These are phyloP conservation scores for Beauveria pseudobassiana DNA, from an alignment of 2,329 filamentous ascomycete genomes.

Conservation along the genomic window DNA sequence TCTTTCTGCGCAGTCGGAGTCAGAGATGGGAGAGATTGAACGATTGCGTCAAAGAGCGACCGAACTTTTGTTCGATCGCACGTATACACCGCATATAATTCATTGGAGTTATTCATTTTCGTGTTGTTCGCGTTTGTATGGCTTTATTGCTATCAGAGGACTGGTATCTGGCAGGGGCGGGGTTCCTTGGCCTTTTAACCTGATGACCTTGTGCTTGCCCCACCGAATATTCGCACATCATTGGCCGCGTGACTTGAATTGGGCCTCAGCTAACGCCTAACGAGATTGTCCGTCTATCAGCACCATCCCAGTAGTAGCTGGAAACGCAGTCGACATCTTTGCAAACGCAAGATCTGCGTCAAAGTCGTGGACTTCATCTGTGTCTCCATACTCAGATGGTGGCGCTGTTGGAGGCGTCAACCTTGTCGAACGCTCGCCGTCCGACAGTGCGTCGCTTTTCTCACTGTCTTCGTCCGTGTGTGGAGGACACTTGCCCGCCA, in stretches of 20 bases:
- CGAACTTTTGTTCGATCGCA: neutral
- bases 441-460: too few relatives aligned
- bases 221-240: neutral
- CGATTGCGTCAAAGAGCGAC: neutral
- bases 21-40: neutral
- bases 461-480: too few relatives aligned
- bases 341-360: too few relatives aligned
- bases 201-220: too few relatives aligned
- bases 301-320: neutral
- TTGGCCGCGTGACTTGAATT: neutral
- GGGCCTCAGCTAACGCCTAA: neutral
- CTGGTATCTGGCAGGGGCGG: neutral
- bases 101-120: neutral
- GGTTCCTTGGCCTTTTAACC: neutral
- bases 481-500: too few relatives aligned
- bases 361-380: too few relatives aligned
- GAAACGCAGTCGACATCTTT: too few relatives aligned
- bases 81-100: neutral
- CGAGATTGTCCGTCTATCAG: neutral
- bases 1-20: neutral
- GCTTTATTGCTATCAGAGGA: neutral
- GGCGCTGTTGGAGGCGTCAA: too few relatives aligned
- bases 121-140: neutral
- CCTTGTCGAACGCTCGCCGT: too few relatives aligned
- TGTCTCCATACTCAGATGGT: too few relatives aligned